These are phyloP conservation scores for Amphibolis antarctica DNA, from an alignment of 106 monocot species.

Conservation along the genomic window DNA sequence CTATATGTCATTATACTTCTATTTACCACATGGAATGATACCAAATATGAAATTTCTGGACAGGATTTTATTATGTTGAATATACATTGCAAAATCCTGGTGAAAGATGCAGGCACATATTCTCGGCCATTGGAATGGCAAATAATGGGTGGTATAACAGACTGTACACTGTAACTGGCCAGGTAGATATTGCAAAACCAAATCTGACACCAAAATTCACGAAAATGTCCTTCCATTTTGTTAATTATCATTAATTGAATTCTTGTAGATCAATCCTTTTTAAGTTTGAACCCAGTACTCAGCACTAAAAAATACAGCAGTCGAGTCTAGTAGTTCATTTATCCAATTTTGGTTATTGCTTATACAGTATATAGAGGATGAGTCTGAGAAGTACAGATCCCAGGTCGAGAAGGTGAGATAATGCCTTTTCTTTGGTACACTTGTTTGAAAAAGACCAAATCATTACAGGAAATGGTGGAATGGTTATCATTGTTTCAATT, in stretches of 20 bases:
- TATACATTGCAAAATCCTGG: constrained; percentile 94
- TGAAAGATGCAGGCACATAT: constrained; percentile 55
- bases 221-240: background rate
- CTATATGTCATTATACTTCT: background rate
- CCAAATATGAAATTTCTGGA: background rate
- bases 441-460: background rate
- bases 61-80: constrained; percentile 86
- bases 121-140: constrained; percentile 71
- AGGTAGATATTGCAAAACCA: constrained; percentile 21
- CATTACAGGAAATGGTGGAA: too few relatives aligned
- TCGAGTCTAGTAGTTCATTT: too few relatives aligned
- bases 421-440: background rate
- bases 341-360: background rate
- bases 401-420: constrained; percentile 59
- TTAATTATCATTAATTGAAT: background rate
- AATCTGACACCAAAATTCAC: background rate
- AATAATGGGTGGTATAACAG: constrained; percentile 90
- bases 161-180: constrained; percentile 86
- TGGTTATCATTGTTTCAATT: too few relatives aligned
- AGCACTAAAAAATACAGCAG: too few relatives aligned
- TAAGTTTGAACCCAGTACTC: too few relatives aligned
- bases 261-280: background rate
- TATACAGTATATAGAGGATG: constrained; percentile 68
- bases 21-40: background rate
- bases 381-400: constrained; percentile 48